Evolutionary conservation across 2,329 filamentous ascomycete genomes (phyloP).

Genomic region (Aspergillus sp.): DNA sequence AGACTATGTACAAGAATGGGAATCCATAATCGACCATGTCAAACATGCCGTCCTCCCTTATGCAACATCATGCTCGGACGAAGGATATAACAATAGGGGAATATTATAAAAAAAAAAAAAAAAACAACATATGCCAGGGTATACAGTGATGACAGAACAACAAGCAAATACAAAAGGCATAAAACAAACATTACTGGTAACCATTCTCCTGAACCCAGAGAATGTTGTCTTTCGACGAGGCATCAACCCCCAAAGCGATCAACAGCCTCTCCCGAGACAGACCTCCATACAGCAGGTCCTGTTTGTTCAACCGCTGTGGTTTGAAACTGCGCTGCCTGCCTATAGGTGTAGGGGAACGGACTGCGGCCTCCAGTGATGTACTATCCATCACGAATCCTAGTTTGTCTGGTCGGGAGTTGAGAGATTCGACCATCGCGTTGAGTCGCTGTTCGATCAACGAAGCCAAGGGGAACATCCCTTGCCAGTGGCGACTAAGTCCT

Average conservation of each 20-base stretch:
- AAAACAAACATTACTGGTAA: background rate
- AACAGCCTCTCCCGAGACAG: conserved; percentile 22
- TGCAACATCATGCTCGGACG: too few species aligned
- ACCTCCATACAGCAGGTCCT: conserved; percentile 40
- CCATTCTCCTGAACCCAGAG: conserved; percentile 19
- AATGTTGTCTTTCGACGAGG: conserved; percentile 17
- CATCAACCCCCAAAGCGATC: conserved; percentile 24
- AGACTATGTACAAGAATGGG: too few species aligned
- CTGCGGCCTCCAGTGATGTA: conserved; percentile 34
- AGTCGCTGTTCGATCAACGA: conserved; percentile 44
- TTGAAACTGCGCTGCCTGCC: conserved; percentile 4
- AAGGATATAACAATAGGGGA: too few species aligned
- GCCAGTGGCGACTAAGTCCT: conserved; percentile 54
- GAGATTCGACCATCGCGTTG: conserved; percentile 36
- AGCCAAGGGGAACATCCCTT: conserved; percentile 48
- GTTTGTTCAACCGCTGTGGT: conserved; percentile 9
- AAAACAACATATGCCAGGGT: background rate
- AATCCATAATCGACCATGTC: too few species aligned
- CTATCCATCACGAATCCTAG: conserved; percentile 31
- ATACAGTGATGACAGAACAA: background rate
- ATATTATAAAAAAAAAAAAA: too few species aligned
- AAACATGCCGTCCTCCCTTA: too few species aligned
- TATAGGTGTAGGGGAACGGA: conserved; percentile 16
- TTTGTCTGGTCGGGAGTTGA: conserved; percentile 31
- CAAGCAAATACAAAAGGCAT: background rate